These are phyloP conservation scores for Chamaecyparis obtusa DNA, from an alignment of 75 land plant species.

Conservation along the genomic window DNA sequence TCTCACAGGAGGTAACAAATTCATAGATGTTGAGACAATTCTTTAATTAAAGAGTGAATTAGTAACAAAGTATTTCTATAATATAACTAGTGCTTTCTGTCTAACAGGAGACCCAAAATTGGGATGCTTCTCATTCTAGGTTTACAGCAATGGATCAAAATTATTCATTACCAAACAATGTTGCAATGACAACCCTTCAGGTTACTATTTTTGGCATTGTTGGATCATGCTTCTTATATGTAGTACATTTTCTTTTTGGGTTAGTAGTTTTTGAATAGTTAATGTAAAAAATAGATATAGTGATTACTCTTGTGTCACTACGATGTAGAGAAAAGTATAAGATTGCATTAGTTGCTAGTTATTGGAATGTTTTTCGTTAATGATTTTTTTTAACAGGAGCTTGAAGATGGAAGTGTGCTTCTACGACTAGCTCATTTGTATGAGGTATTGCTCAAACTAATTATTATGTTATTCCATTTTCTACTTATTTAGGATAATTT, in stretches of 20 bases:
- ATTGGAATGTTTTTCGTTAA: neutral
- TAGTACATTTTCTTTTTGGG: neutral
- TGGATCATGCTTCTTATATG: neutral
- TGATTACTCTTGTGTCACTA: neutral
- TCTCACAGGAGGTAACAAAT: constrained; percentile 46
- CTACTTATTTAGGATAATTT: neutral
- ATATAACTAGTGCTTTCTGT: neutral
- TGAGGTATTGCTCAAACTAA: constrained; percentile 47
- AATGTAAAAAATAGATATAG: neutral
- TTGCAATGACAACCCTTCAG: constrained; percentile 79
- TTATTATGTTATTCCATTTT: neutral
- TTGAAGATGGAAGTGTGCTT: constrained; percentile 57
- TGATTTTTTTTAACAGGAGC: constrained; percentile 33
- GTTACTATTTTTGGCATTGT: constrained; percentile 12
- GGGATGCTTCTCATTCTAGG: constrained; percentile 40
- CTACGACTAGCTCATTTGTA: constrained; percentile 72
- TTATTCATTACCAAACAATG: constrained; percentile 68
- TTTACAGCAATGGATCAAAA: constrained; percentile 34
- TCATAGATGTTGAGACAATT: neutral
- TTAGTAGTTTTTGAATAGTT: neutral
- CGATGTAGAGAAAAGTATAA: neutral
- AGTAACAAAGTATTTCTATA: neutral
- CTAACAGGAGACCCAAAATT: constrained; percentile 31
- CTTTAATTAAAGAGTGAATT: neutral
- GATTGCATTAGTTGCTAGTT: neutral